phyloP scores from a whole-genome alignment of 2,329 filamentous ascomycete genomes.

The Juglanconis juglandina region DNA sequence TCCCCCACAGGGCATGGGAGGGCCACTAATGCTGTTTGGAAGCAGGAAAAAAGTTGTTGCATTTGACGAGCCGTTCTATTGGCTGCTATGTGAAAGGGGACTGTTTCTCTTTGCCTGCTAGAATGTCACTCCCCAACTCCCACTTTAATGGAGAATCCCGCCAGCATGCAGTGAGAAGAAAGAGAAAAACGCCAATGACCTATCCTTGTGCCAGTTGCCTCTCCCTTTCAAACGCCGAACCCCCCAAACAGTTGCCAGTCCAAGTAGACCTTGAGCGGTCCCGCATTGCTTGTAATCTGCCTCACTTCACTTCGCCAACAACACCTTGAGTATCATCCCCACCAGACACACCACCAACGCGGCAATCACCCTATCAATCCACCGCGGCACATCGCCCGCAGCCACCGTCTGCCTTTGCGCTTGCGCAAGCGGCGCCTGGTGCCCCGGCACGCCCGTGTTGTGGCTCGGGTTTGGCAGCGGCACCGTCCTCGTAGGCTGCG shows the following conservation, averaged over 20 bases:
- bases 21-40: too few relatives aligned
- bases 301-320: conserved; percentile 23
- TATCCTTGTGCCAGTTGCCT: neutral
- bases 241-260: neutral
- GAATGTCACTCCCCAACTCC: too few relatives aligned
- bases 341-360: conserved; percentile 67
- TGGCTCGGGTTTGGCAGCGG: conserved; percentile 23
- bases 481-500: conserved; percentile 33
- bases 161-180: neutral
- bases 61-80: too few relatives aligned
- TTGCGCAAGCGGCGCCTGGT: conserved; percentile 12
- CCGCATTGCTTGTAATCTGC: neutral
- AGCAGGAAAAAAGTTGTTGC: too few relatives aligned
- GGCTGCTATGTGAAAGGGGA: too few relatives aligned
- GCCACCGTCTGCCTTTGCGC: conserved; percentile 14
- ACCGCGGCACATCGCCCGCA: conserved; percentile 59
- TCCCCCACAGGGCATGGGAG: too few relatives aligned
- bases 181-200: neutral
- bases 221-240: neutral
- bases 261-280: neutral
- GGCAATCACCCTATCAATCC: conserved; percentile 79
- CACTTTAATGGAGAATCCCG: too few relatives aligned
- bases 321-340: conserved; percentile 63
- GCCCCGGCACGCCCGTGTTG: conserved; percentile 7
- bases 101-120: too few relatives aligned